phyloP scores from a whole-genome alignment of 164 flowering plant species.

The Berberis thunbergii region DNA sequence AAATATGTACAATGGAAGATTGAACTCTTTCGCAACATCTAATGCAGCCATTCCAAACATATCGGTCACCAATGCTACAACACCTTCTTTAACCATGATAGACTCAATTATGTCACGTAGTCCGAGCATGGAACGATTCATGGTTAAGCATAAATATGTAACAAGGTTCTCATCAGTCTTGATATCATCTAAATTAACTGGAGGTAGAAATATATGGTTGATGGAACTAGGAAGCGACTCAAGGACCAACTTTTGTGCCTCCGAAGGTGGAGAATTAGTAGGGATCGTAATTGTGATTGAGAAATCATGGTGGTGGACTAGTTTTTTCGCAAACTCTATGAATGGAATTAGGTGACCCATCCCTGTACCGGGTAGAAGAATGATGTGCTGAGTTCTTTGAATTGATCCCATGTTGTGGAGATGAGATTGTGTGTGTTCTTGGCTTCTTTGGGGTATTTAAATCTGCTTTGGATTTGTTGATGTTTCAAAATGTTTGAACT shows the following conservation, averaged over 20 bases:
- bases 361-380: slow-evolving; percentile 29
- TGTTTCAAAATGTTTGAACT: too few species aligned
- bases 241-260: slow-evolving; percentile 16
- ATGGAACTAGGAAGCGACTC: slow-evolving; percentile 17
- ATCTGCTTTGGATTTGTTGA: too few species aligned
- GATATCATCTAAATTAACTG: slow-evolving; percentile 17
- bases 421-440: not conserved
- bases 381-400: slow-evolving; percentile 16
- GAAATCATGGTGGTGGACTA: slow-evolving; percentile 18
- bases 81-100: not conserved
- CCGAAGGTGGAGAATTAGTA: slow-evolving; percentile 13
- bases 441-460: not conserved
- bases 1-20: slow-evolving; percentile 26
- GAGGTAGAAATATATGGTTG: slow-evolving; percentile 21
- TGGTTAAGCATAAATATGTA: slow-evolving; percentile 20
- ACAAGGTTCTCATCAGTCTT: slow-evolving; percentile 16
- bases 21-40: slow-evolving; percentile 27
- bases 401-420: not conserved
- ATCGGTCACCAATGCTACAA: slow-evolving; percentile 30
- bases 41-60: slow-evolving; percentile 30
- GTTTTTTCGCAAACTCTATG: slow-evolving; percentile 28
- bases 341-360: slow-evolving; percentile 48
- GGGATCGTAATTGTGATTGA: slow-evolving; percentile 26
- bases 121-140: slow-evolving; percentile 24
- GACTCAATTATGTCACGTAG: slow-evolving; percentile 16